Base-by-base conservation (phyloP, 1,139 yeast genomes). In the Zygosaccharomyces pseudobailii region DNA sequence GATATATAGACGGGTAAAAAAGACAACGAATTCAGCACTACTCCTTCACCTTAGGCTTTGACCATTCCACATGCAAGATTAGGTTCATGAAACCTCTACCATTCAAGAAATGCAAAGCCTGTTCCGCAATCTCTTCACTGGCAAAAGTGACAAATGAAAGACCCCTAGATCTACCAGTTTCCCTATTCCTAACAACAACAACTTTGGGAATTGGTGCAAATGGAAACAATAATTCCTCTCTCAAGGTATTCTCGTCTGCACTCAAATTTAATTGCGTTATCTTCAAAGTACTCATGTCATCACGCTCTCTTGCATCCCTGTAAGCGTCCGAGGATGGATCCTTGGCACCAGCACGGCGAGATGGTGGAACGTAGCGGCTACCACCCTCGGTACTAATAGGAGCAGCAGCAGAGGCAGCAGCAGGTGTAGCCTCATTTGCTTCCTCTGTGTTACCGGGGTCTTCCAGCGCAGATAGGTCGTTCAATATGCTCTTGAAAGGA, bases 101-200 rank as follows among this genome's bases (percentile, higher is more conserved):
- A 67, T 92, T 79, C 70, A 89, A 78, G 56, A 74, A 74, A 55
- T 85, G 82, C 71, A 85, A 75, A 42, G 97, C 97, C 57, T 68
- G 71, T 70, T 86, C 84, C 41, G 97, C 98, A 59, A 73, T 74
- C 48, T 70, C 69, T 63, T 80, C 84, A 52, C 83, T 74, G 43
- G 77, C 79, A 71, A 87, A 90, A 49, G 94, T 84, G 56, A 90
- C 95, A 69, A 88, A 92, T n/a, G 98, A 98, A 70, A 90, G 83
- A 59, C 99, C 99, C 73, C 92, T 85, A 48, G 96, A 87, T 68
- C 85, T 85, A 55, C 96, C 95, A 28, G 97, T 92, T 61, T 87
- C 96, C 72, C 89, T 85, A 73, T 90, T 88, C 73, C 88, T 84
- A 54, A 89, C 92, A 55, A 92, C 76, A 57, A 85, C 84, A 57